Percentiles rank a stretch among this genome's conserved stretches.
These are phyloP conservation scores for Hypoxylon subgilvum DNA, from an alignment of 495 filamentous ascomycete species.

Conservation along the genomic window DNA sequence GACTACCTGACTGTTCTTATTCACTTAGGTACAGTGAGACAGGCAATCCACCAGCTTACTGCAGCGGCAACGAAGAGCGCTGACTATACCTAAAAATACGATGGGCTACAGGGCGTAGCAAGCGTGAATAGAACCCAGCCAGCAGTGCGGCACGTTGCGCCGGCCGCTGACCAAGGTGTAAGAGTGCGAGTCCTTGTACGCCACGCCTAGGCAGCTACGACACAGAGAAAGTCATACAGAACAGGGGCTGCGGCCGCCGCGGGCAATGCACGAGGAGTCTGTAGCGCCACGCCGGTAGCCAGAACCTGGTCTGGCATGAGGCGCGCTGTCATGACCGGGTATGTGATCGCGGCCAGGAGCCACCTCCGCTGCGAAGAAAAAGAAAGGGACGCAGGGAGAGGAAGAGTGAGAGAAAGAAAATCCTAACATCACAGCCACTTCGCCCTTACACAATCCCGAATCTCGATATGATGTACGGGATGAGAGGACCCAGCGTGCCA, in stretches of 20 bases:
- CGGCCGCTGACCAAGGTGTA: constrained; percentile 58
- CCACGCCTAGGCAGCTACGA: constrained; percentile 57
- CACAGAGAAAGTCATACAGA: constrained; percentile 55
- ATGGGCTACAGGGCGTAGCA: constrained; percentile 61
- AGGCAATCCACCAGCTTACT: constrained; percentile 35
- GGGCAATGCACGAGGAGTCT: constrained; percentile 54
- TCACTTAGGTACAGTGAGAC: no score
- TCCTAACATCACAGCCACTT: no score
- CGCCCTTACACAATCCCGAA: constrained; percentile 55
- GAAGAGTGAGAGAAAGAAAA: no score
- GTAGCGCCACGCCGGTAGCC: constrained; percentile 54
- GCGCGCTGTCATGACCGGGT: constrained; percentile 52
- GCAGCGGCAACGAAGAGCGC: constrained; percentile 60
- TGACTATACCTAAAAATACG: no score
- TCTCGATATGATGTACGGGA: constrained; percentile 59
- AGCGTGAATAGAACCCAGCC: constrained; percentile 64
- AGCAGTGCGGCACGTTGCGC: constrained; percentile 55
- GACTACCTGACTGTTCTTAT: no score
- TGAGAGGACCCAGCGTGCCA: constrained; percentile 59
- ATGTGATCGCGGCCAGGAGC: constrained; percentile 55
- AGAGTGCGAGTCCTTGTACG: constrained; percentile 60
- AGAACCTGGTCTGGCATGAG: constrained; percentile 57
- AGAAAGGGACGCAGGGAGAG: no score
- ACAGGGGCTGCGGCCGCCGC: constrained; percentile 56
- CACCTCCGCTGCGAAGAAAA: constrained; percentile 58